Conservation (phyloP, 257 asterid species). For the Fraxinus excelsior region DNA sequence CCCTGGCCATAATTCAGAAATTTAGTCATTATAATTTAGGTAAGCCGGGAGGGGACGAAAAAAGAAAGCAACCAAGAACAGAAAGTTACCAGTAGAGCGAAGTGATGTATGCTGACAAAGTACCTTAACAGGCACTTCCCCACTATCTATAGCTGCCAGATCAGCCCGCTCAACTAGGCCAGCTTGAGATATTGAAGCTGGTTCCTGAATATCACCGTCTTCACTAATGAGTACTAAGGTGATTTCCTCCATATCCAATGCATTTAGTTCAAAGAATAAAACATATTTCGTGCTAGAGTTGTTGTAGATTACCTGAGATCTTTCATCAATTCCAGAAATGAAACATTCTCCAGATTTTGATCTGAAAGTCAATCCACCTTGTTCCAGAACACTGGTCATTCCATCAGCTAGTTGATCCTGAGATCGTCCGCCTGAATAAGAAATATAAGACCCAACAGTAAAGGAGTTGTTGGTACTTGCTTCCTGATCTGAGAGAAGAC, state of each 20-base stretch:
- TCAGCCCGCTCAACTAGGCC: slow-evolving; percentile 42
- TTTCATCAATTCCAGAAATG: slow-evolving; percentile 41
- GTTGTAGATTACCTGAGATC: slow-evolving; percentile 51
- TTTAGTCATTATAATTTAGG: slow-evolving; percentile 5
- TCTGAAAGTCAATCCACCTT: slow-evolving; percentile 51
- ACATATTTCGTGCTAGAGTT: neutral
- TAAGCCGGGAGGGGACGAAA: neutral
- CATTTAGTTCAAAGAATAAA: slow-evolving; percentile 7
- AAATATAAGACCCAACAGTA: slow-evolving; percentile 56
- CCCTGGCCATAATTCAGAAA: slow-evolving; percentile 40
- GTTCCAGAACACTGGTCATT: slow-evolving; percentile 34
- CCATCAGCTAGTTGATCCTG: slow-evolving; percentile 49
- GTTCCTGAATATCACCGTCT: slow-evolving; percentile 49
- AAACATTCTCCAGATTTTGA: slow-evolving; percentile 50
- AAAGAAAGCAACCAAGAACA: slow-evolving; percentile 8
- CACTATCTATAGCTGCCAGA: slow-evolving; percentile 38
- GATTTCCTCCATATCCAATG: neutral
- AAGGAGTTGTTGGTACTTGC: slow-evolving; percentile 43
- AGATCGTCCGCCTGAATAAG: slow-evolving; percentile 54
- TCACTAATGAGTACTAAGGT: slow-evolving; percentile 31
- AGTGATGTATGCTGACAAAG: slow-evolving; percentile 56
- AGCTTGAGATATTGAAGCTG: slow-evolving; percentile 48
- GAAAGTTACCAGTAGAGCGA: slow-evolving; percentile 53
- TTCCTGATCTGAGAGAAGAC: slow-evolving; percentile 54
- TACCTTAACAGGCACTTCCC: slow-evolving; percentile 47